These are phyloP conservation scores for Microglena sp. DNA, from an alignment of 139 green algal species.

Conservation along the genomic window DNA sequence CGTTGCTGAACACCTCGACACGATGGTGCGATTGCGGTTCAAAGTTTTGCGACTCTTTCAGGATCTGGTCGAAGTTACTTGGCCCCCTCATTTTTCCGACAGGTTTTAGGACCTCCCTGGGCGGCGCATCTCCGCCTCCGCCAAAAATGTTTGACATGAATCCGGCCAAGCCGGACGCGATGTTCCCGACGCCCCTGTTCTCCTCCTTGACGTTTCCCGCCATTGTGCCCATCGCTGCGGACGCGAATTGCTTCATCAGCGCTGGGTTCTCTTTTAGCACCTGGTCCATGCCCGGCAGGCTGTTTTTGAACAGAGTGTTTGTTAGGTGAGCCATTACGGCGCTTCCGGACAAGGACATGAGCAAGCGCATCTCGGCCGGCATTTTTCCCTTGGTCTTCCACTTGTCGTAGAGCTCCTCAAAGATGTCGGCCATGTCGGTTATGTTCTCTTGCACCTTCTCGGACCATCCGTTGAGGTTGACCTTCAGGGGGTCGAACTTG, in stretches of 20 bases:
- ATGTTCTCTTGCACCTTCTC: conserved; percentile 7
- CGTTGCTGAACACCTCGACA: too few species aligned
- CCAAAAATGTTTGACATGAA: too few species aligned
- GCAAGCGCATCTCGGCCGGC: conserved; percentile 14
- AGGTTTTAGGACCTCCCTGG: too few species aligned
- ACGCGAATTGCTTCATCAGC: background rate
- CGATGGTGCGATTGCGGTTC: too few species aligned
- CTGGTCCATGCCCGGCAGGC: conserved; percentile 5
- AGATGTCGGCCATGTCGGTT: conserved; percentile 10
- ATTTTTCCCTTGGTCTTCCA: background rate
- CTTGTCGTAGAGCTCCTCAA: conserved; percentile 13
- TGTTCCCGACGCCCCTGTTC: background rate
- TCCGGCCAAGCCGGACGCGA: too few species aligned
- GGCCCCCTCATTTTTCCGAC: too few species aligned
- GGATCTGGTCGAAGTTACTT: too few species aligned
- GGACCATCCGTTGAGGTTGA: conserved; percentile 11
- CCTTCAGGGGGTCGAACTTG: conserved; percentile 10
- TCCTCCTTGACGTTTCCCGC: background rate
- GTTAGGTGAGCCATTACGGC: conserved; percentile 15
- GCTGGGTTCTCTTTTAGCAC: conserved; percentile 12
- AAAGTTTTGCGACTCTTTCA: too few species aligned
- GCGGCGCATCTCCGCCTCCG: too few species aligned
- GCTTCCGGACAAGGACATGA: conserved; percentile 11
- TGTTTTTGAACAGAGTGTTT: background rate
- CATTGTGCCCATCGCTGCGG: conserved; percentile 5